Evolutionary conservation across 2,329 filamentous ascomycete species (phyloP).

Genomic region (Paecilomyces sp.): DNA sequence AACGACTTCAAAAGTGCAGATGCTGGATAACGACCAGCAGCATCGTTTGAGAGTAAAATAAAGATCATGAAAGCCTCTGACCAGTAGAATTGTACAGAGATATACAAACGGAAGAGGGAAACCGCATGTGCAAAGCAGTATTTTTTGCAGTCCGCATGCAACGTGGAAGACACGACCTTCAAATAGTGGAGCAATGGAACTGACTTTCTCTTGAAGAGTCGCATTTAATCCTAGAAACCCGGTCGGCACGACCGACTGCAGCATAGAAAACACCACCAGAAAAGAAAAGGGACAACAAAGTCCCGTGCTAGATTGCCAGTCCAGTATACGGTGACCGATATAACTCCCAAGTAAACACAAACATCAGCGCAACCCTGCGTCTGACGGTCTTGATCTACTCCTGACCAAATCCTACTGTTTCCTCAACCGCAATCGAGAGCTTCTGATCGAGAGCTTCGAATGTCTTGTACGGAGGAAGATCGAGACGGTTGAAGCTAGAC

Average conservation of each 20-base stretch:
- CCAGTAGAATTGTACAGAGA: neutral
- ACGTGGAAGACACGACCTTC: neutral
- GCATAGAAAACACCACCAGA: neutral
- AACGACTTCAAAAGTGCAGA: neutral
- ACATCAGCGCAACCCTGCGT: neutral
- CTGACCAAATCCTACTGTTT: constrained; percentile 97
- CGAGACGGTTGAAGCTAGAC: constrained; percentile 86
- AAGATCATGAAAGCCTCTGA: neutral
- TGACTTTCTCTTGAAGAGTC: neutral
- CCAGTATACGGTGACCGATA: neutral
- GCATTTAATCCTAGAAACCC: neutral
- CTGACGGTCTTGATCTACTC: constrained; percentile 54
- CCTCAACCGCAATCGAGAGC: constrained; percentile 92
- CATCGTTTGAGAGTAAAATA: neutral
- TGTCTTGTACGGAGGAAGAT: constrained; percentile 87
- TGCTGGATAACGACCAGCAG: neutral
- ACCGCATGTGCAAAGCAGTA: neutral
- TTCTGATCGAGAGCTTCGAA: constrained; percentile 81
- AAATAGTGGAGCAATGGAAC: neutral
- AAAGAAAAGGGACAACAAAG: neutral
- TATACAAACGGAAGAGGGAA: neutral
- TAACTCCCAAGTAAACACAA: neutral
- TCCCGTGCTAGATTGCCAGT: neutral
- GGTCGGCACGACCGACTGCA: neutral
- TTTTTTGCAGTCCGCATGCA: neutral